phyloP scores from a whole-genome alignment of 352 stramenopile genomes.

The Phytophthora citrophthora region DNA sequence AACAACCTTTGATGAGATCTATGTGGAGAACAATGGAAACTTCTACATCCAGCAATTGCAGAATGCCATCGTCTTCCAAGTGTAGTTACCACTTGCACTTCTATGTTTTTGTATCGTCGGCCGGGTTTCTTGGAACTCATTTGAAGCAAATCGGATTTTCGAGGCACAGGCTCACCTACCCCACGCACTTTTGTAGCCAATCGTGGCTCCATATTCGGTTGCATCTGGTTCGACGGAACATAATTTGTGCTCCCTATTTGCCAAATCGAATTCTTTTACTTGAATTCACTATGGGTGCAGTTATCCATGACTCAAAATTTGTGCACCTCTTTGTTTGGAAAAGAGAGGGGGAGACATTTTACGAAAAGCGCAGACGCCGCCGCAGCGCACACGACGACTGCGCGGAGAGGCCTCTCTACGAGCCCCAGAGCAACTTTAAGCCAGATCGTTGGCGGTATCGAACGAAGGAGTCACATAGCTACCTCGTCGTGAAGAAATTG shows the following conservation, averaged over 20 bases:
- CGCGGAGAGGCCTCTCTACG: constrained; percentile 1
- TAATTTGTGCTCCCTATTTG: constrained; percentile 13
- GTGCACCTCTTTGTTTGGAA: constrained; percentile 18
- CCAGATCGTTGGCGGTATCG: background rate
- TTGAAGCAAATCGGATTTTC: constrained; percentile 13
- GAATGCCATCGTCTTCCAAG: background rate
- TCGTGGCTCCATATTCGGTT: background rate
- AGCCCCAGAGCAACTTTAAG: background rate
- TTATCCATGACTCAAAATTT: constrained; percentile 20
- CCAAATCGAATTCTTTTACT: constrained; percentile 7
- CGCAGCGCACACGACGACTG: constrained; percentile 5
- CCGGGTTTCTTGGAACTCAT: too few relatives aligned
- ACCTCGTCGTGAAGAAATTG: constrained; percentile 21
- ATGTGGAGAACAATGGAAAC: too few relatives aligned
- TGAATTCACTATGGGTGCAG: constrained; percentile 10
- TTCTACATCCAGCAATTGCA: too few relatives aligned
- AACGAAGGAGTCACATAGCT: constrained; percentile 18
- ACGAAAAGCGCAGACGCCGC: constrained; percentile 15
- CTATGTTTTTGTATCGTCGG: too few relatives aligned
- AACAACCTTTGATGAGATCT: background rate
- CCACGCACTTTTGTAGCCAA: constrained; percentile 21
- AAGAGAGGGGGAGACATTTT: constrained; percentile 22
- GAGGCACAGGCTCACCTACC: constrained; percentile 11
- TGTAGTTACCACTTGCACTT: too few relatives aligned
- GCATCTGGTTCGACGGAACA: constrained; percentile 17